Evolutionary conservation across 805 yeast genomes (phyloP), one percentile per base, ranked within the genome.

Genomic region (Alloascoidea africana): DNA sequence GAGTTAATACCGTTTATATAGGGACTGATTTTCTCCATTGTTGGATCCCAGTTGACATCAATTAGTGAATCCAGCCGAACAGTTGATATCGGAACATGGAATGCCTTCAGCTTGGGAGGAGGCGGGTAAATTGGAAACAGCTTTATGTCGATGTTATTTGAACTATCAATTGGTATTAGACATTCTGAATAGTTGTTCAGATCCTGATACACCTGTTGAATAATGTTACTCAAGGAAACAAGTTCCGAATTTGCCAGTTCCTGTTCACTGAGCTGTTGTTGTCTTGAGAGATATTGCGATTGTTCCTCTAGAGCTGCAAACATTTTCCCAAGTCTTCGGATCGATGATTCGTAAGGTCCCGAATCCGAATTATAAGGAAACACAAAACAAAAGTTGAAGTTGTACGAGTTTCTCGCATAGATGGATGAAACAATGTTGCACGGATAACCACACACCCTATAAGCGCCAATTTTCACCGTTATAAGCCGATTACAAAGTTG

Each of bases 21-120:
- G 0, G 96, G 95, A 6, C 84, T 58, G 16, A 91, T 82, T 46
- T 81, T 78, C 35, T 85, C 63, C 91, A 91, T 80, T 2, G 97
- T 89, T 1, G 96, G 96, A 55, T 91, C 98, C 96, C 98, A 91
- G 48, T 82, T 79, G 5, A 82, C 79, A 55, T 91, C 98, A 33
- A 84, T 76, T 43, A 91, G 63, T 30, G 70, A 60, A 18, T 68
- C 67, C 23, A 91, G 59, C 38, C 76, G 74, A 1, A 91, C 94
- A 0, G 89, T 77, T n/a, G 93, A 73, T 3, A 87, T 72, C 0
- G 98, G 98, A 1, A 91, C 99, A 54, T 89, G 94, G 47, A 65
- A 82, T 0, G 93, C 73, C 36, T 75, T 65, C 16, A 91, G 60
- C 36, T 71, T 71, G 0, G 87, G 78, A 2, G 86, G 95, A 1